phyloP scores from a whole-genome alignment of 129 eudicot genomes.

The Flaveria trinervia region DNA sequence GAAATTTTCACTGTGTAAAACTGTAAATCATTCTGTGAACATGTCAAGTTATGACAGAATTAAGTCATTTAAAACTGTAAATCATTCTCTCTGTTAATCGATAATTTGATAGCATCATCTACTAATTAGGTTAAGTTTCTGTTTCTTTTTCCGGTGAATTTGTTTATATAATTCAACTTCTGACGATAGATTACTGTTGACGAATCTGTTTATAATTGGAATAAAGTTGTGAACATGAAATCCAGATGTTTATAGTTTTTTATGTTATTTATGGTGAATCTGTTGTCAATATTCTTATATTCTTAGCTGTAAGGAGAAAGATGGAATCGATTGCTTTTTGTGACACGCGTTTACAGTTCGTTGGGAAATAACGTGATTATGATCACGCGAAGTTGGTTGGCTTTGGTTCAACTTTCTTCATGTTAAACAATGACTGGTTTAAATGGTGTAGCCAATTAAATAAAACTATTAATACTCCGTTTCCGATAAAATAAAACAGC shows the following conservation, averaged over 20 bases:
- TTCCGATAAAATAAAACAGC: no score
- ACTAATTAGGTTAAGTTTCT: neutral
- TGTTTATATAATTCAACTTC: neutral
- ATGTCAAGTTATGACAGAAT: neutral
- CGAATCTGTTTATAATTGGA: neutral
- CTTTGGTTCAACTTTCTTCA: conserved; percentile 9
- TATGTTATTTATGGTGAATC: conserved; percentile 4
- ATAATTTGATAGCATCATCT: neutral
- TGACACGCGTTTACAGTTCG: conserved; percentile 10
- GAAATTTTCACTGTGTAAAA: neutral
- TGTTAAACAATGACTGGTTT: conserved; percentile 21
- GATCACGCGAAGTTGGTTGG: conserved; percentile 34
- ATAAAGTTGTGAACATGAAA: no score
- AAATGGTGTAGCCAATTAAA: neutral
- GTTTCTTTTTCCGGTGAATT: conserved; percentile 15
- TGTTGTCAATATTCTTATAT: neutral
- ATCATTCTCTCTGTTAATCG: neutral
- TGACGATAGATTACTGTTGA: neutral
- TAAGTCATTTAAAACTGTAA: no score
- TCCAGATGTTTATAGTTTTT: neutral
- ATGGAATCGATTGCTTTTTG: conserved; percentile 4
- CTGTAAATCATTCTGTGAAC: neutral
- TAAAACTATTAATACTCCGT: no score
- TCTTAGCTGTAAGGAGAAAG: conserved; percentile 7
- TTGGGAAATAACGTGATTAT: conserved; percentile 13